phyloP scores from a whole-genome alignment of 2,329 filamentous ascomycete species.

The Penicillium sp. region DNA sequence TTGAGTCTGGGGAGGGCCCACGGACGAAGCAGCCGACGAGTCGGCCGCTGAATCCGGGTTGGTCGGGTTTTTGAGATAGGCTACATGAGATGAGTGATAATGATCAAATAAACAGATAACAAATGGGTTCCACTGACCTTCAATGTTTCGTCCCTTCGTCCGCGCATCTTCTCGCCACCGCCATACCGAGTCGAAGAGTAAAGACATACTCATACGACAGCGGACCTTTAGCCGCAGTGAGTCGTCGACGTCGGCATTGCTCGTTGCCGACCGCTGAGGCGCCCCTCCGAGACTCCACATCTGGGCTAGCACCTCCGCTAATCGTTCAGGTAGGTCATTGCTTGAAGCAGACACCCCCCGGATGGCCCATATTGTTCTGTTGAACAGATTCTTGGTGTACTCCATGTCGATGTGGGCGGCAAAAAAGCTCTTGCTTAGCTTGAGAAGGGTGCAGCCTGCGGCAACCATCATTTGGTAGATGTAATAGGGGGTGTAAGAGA shows the following conservation, averaged over 20 bases:
- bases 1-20: slow-evolving; percentile 44
- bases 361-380: slow-evolving; percentile 57
- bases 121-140: slow-evolving; percentile 51
- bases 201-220: slow-evolving; percentile 65
- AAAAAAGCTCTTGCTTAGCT: slow-evolving; percentile 65
- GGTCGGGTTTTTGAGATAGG: slow-evolving; percentile 79
- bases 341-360: slow-evolving; percentile 59
- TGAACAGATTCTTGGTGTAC: slow-evolving; percentile 57
- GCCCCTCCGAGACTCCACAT: slow-evolving; percentile 57
- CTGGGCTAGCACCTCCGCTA: slow-evolving; percentile 64
- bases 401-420: slow-evolving; percentile 55
- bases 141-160: slow-evolving; percentile 66
- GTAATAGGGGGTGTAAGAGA: slow-evolving; percentile 58
- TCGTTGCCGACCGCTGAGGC: slow-evolving; percentile 26
- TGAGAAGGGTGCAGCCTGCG: slow-evolving; percentile 62
- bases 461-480: slow-evolving; percentile 67
- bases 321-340: slow-evolving; percentile 62
- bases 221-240: slow-evolving; percentile 62
- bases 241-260: slow-evolving; percentile 38
- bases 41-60: slow-evolving; percentile 76
- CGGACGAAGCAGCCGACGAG: slow-evolving; percentile 64
- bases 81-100: slow-evolving; percentile 24
- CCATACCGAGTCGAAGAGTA: slow-evolving; percentile 67
- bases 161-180: slow-evolving; percentile 66
- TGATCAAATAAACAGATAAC: slow-evolving; percentile 16